Conservation (phyloP, 768 basidiomycete species). For the Kwoniella newhampshirensis region DNA sequence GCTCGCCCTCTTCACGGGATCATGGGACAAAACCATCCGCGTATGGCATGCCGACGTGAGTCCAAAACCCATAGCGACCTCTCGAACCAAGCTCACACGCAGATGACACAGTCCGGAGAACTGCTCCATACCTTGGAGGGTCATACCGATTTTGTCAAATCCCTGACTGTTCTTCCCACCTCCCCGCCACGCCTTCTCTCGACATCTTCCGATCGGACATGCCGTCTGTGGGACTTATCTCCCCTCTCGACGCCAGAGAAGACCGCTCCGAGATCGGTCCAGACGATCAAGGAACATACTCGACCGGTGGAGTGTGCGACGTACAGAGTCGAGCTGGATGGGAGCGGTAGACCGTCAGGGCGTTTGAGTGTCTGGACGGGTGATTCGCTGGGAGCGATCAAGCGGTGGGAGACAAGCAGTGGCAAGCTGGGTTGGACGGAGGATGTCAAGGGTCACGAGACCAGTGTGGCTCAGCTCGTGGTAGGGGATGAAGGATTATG, state of each 20-base stretch:
- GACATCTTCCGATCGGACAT: slow-evolving; percentile 82
- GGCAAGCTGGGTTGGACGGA: slow-evolving; percentile 20
- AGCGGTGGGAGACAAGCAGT: slow-evolving; percentile 72
- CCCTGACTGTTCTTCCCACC: slow-evolving; percentile 68
- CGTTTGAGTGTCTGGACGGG: slow-evolving; percentile 66
- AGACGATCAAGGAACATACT: slow-evolving; percentile 77
- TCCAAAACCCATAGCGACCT: slow-evolving; percentile 1
- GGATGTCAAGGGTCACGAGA: slow-evolving; percentile 73
- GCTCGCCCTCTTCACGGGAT: slow-evolving; percentile 74
- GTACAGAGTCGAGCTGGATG: slow-evolving; percentile 57
- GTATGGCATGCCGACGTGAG: slow-evolving; percentile 78
- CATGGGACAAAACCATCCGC: slow-evolving; percentile 96
- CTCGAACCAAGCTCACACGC: too few relatives aligned
- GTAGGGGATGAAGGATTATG: slow-evolving; percentile 74
- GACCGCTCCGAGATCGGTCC: slow-evolving; percentile 55
- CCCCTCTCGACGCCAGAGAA: slow-evolving; percentile 10
- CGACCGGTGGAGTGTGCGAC: slow-evolving; percentile 81
- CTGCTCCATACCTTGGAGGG: slow-evolving; percentile 69
- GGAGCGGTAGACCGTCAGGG: slow-evolving; percentile 15
- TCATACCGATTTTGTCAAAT: slow-evolving; percentile 89
- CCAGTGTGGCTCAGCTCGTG: slow-evolving; percentile 72
- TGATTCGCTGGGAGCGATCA: slow-evolving; percentile 89
- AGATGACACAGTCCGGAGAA: slow-evolving; percentile 75
- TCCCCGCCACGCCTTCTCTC: slow-evolving; percentile 65
- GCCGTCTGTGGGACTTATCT: slow-evolving; percentile 76